Base-by-base conservation (phyloP, 2,329 filamentous ascomycete genomes). In the Chaetomium olivaceum region DNA sequence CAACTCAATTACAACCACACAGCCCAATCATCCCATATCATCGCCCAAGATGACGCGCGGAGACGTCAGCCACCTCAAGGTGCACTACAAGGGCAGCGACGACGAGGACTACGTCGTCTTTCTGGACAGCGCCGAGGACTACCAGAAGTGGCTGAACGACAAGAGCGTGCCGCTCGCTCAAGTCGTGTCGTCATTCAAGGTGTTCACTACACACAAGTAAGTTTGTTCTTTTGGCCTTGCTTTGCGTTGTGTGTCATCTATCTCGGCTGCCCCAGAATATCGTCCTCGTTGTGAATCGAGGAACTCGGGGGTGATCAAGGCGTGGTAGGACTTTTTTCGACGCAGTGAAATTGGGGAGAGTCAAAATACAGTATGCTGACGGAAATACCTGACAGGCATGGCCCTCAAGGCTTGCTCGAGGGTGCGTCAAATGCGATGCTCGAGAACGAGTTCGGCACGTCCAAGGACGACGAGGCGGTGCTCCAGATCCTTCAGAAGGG, bases 161-260 rank as follows among this genome's bases (percentile, higher is more conserved):
- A 88, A 87, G 76, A 89, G 85, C 33, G 82, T 95, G 33, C 91
- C 95, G 46, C 81, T 98, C 57, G 85, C 91, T 1, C 89, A 97
- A 74, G 93, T 99, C 64, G 85, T 98, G 63, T 92, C 89, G 65
- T 85, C 90, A 8, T 98, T 92, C 84, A 91, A 96, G 84, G 84
- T 99, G 75, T 96, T 97, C 75, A 82, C 90, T 52, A 96, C 93
- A 43, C 91, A 96, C 82, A 91, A 89, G 93, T 97, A 85, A 81
- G 91, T 82, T 70, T 52, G 29, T 48, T 14, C 6, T 6, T 36
- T 33, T 36, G 16, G 2, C 19, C 48, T 11, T 48, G 11, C 25
- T 14, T 21, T n/a, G n/a, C n/a, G n/a, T n/a, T n/a, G n/a, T n/a
- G n/a, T n/a, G n/a, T n/a, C n/a, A n/a, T n/a, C n/a, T n/a, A n/a